Base-by-base conservation (phyloP, 495 filamentous ascomycete species). In the Annulohypoxylon nitens region DNA sequence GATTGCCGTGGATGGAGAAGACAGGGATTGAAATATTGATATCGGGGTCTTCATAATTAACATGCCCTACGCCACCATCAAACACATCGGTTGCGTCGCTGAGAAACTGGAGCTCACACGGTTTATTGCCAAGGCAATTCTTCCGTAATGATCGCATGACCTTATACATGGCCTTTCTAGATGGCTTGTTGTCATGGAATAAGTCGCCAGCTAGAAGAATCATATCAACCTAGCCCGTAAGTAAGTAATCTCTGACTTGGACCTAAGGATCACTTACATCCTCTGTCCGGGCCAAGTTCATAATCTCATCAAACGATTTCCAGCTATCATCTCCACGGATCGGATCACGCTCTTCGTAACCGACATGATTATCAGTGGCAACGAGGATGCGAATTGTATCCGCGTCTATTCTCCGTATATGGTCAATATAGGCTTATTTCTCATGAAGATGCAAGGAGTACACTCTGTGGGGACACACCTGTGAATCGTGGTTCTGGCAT, bases 111-210 rank as follows among this genome's bases (percentile, higher is more conserved):
- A 99, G 85, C 83, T 98, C 93, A 80, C 96, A 98, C 0, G 96
- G 96, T 69, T 95, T 97, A 78, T 95, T 93, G 23, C 96, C 96
- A 16, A 95, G 90, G 74, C 97, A 98, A 80, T 97, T 95, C 88
- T 93, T 91, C 18, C 96, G 89, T 33, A 99, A 85, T 0, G 92
- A 94, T 47, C 93, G 89, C 93, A 98, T 98, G 60, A 98, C 96
- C 70, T 98, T 92, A 78, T 97, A 98, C 92, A 99, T 93, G 37
- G 94, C 87, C 75, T 97, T 97, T 50, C 97, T 87, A n/a, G 93
- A 97, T 4, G 96, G 96, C 78, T 97, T 97, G 76, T 99, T 99
- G 70, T 99, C 96, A 79, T 99, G 96, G 81, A 99, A 99, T 1
- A 99, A 87, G 77, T 99, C 96, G 26, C 96, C 96, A 7, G 90